A percentile compares a stretch with the other conserved stretches of the same genome.
These are phyloP conservation scores for Annulohypoxylon maeteangense DNA, from an alignment of 495 filamentous ascomycete species.

Conservation along the genomic window DNA sequence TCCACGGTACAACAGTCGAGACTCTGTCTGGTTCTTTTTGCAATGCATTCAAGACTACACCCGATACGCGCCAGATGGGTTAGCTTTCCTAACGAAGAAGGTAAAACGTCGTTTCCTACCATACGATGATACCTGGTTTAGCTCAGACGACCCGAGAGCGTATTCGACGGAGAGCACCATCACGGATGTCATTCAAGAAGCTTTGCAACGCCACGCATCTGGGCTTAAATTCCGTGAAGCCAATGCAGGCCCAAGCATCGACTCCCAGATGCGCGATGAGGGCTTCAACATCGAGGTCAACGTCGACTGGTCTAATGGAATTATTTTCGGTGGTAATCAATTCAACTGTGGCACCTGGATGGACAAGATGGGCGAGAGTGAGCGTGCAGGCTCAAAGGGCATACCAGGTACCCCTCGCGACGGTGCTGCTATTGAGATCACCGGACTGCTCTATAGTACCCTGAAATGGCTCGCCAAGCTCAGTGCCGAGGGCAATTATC, in stretches of 20 bases:
- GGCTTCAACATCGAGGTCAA: slow-evolving; percentile 92
- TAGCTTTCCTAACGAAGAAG: slow-evolving; percentile 76
- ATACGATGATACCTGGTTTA: slow-evolving; percentile 94
- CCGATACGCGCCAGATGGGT: slow-evolving; percentile 81
- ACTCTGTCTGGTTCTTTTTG: slow-evolving; percentile 97
- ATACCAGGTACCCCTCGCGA: slow-evolving; percentile 96
- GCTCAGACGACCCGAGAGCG: slow-evolving; percentile 79
- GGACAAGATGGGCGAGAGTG: slow-evolving; percentile 99
- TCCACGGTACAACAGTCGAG: slow-evolving; percentile 97
- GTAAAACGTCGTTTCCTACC: slow-evolving; percentile 90
- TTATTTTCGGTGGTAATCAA: slow-evolving; percentile 94
- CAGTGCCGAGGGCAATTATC: slow-evolving; percentile 71
- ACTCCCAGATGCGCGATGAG: slow-evolving; percentile 91
- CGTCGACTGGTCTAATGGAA: slow-evolving; percentile 91
- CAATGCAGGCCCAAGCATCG: slow-evolving; percentile 86
- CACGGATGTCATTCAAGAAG: slow-evolving; percentile 91
- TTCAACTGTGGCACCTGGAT: slow-evolving; percentile 98
- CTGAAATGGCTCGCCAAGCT: slow-evolving; percentile 81
- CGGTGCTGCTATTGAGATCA: slow-evolving; percentile 95
- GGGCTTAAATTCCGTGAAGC: slow-evolving; percentile 94
- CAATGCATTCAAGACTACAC: slow-evolving; percentile 95
- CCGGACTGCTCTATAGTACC: slow-evolving; percentile 88
- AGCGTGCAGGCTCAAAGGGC: slow-evolving; percentile 89
- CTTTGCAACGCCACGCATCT: slow-evolving; percentile 86
- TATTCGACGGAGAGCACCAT: slow-evolving; percentile 85